Evolutionary conservation across 2,329 filamentous ascomycete genomes (phyloP), one percentile per base, ranked within the genome.

Genomic region (Coniella vitis): DNA sequence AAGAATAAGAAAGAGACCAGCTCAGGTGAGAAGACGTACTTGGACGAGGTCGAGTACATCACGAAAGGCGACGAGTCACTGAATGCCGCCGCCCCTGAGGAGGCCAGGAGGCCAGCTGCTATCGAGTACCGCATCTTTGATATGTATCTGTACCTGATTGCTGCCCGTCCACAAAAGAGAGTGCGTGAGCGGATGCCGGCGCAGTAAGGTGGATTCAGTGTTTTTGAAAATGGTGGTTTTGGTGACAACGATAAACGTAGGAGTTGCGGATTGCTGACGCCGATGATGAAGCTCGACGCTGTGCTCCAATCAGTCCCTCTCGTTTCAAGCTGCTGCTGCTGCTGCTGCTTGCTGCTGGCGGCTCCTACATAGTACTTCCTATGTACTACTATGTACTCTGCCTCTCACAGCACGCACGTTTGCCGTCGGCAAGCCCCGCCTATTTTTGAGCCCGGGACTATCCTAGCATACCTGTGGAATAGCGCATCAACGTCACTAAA

Each of bases 61-160:
- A 95, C 78, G 67, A 95, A 93, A 16, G 93, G 91, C 47, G 88
- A 90, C 2, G 90, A 89, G 67, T 95, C 85, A 55, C 80, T 82
- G 65, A 95, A 93, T 21, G 88, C 90, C 54, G 81, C 71, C 38
- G 76, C 81, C 20, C 75, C 73, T 52, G 78, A 74, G 57, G 78
- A 74, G 57, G 78, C 73, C 59, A 75, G 75, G 61, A 79, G 67
- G 44, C 78, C 65, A 52, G 72, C 66, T 61, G 75, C 61, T 62
- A 69, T 63, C 48, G 74, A 75, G 60, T 75, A 61, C 72, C 74
- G 78, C 80, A 83, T 84, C 55, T 58, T 29, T 69, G 56, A n/a
- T n/a, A 3, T 34, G 16, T 10, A n/a, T 25, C 14, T 20, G 10
- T 4, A 7, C 4, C 34, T 31, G 22, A 17, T 21, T 20, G 19